phyloP scores from a whole-genome alignment of 305 asterid species.

The Solanum hybrid region DNA sequence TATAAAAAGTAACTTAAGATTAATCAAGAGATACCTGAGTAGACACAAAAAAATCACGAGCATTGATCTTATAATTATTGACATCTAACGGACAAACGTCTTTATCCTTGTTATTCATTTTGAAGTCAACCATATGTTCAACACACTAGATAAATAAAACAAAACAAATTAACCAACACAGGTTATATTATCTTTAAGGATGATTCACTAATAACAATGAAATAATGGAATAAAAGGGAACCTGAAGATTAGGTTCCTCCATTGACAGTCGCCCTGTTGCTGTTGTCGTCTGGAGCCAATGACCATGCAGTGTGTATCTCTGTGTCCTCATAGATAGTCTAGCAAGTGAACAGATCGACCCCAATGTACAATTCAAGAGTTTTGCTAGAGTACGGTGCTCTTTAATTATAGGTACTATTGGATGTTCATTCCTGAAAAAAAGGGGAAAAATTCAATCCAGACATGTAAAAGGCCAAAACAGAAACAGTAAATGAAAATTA shows the following conservation, averaged over 20 bases:
- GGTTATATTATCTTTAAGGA: not conserved
- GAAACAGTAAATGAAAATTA: slow-evolving; percentile 10
- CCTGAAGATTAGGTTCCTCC: slow-evolving; percentile 99
- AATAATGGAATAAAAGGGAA: slow-evolving; percentile 11
- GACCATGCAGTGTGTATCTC: slow-evolving; percentile 89
- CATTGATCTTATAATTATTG: slow-evolving; percentile 51
- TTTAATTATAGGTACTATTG: slow-evolving; percentile 73
- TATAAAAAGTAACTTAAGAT: slow-evolving; percentile 1
- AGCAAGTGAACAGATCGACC: slow-evolving; percentile 85
- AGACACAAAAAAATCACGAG: slow-evolving; percentile 79
- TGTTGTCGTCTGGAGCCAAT: slow-evolving; percentile 98
- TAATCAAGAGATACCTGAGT: slow-evolving; percentile 63
- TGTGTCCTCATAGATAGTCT: slow-evolving; percentile 76
- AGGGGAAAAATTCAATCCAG: slow-evolving; percentile 14
- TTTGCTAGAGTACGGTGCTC: slow-evolving; percentile 90
- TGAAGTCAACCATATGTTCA: slow-evolving; percentile 84
- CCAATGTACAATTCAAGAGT: slow-evolving; percentile 84
- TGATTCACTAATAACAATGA: not conserved
- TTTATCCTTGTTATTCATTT: slow-evolving; percentile 34
- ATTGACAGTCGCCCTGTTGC: slow-evolving; percentile 95
- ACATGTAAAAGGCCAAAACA: slow-evolving; percentile 3
- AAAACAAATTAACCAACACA: not conserved
- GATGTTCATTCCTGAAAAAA: slow-evolving; percentile 79
- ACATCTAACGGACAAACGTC: slow-evolving; percentile 31
- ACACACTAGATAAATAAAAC: slow-evolving; percentile 47